Conservation (phyloP, 129 eudicot genomes). For the Artemisia annua region DNA sequence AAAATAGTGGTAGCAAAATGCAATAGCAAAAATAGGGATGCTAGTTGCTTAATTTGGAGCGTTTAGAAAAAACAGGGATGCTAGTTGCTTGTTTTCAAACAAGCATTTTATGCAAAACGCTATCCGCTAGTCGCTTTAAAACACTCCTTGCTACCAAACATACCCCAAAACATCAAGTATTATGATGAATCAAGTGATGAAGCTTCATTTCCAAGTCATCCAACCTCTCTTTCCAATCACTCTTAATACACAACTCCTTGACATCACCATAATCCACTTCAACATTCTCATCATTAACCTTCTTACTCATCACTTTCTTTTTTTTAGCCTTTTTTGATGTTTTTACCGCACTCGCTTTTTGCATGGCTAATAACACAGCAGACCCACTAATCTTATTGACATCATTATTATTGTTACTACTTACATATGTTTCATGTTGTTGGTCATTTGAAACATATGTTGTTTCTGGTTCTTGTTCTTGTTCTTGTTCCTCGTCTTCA, state of each 20-base stretch:
- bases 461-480: conserved; percentile 16
- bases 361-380: conserved; percentile 49
- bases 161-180: not conserved
- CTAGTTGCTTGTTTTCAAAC: too few relatives aligned
- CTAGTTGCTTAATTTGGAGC: too few relatives aligned
- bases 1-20: too few relatives aligned
- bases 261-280: conserved; percentile 28
- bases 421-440: not conserved
- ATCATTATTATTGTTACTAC: not conserved
- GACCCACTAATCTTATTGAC: conserved; percentile 42
- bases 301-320: conserved; percentile 10
- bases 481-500: not conserved
- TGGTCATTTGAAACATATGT: not conserved
- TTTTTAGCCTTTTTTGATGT: conserved; percentile 16
- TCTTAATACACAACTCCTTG: conserved; percentile 43
- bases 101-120: too few relatives aligned
- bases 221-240: conserved; percentile 56
- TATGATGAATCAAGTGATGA: conserved; percentile 27
- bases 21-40: too few relatives aligned
- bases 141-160: too few relatives aligned
- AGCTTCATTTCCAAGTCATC: conserved; percentile 57
- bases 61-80: too few relatives aligned
- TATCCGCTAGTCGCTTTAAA: too few relatives aligned
- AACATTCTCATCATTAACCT: not conserved
- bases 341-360: conserved; percentile 46